These are phyloP conservation scores for Penicillium antarcticum DNA, from an alignment of 495 filamentous ascomycete genomes.

Conservation along the genomic window DNA sequence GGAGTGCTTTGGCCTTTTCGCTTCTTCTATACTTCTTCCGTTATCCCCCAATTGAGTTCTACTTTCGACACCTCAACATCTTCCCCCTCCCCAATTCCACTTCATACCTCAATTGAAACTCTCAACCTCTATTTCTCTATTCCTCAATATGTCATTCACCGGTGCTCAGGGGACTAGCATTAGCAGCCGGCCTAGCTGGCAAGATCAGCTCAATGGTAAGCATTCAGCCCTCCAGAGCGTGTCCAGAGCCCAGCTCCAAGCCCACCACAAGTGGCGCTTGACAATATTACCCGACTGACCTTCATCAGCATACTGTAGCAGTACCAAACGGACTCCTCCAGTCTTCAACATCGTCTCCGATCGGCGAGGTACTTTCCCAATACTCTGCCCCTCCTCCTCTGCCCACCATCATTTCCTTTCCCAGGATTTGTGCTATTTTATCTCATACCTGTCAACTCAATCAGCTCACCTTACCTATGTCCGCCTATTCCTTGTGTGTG, in stretches of 20 bases:
- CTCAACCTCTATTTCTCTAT: neutral
- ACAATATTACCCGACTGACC: slow-evolving; percentile 17
- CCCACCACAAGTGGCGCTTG: neutral
- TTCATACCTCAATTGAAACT: slow-evolving; percentile 8
- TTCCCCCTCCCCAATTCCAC: slow-evolving; percentile 8
- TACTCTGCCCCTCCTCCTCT: neutral
- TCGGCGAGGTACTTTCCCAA: slow-evolving; percentile 61
- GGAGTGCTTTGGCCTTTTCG: neutral
- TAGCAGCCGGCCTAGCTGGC: slow-evolving; percentile 37
- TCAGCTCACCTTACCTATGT: neutral
- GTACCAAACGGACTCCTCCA: slow-evolving; percentile 51
- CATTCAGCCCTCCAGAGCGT: slow-evolving; percentile 20
- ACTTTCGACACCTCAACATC: slow-evolving; percentile 4
- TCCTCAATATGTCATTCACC: slow-evolving; percentile 26
- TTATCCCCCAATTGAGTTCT: slow-evolving; percentile 6
- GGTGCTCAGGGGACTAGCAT: slow-evolving; percentile 19
- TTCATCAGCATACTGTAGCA: slow-evolving; percentile 57
- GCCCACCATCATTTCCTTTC: slow-evolving; percentile 2
- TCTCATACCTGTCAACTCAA: neutral
- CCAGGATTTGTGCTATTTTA: neutral
- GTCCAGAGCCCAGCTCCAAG: neutral
- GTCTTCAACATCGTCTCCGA: slow-evolving; percentile 73
- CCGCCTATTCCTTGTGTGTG: slow-evolving; percentile 6
- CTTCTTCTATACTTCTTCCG: slow-evolving; percentile 4
- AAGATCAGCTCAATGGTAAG: slow-evolving; percentile 52